A percentile compares a stretch with the other conserved stretches of the same genome.
Evolutionary conservation across 805 yeast species (phyloP).

Genomic region (Candida ovalis): DNA sequence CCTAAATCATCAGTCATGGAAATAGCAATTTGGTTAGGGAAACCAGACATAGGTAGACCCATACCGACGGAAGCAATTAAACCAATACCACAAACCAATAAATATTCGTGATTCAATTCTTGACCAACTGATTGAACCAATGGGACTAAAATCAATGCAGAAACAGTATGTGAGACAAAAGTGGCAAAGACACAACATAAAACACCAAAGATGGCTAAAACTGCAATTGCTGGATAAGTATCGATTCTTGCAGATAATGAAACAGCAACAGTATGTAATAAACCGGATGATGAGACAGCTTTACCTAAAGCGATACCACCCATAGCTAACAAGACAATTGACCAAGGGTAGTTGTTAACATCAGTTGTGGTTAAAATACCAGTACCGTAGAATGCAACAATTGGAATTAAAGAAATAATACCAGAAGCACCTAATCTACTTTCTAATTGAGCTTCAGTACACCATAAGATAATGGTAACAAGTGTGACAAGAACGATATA

Average conservation of each 20-base stretch:
- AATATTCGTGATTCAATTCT: conserved; percentile 41
- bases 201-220: conserved; percentile 45
- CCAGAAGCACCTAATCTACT: conserved; percentile 46
- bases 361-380: conserved; percentile 46
- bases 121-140: conserved; percentile 47
- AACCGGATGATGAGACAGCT: conserved; percentile 47
- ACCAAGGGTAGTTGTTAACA: conserved; percentile 51
- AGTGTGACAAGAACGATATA: conserved; percentile 40
- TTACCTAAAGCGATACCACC: conserved; percentile 54
- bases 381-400: conserved; percentile 46
- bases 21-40: conserved; percentile 55
- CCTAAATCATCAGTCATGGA: conserved; percentile 54
- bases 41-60: conserved; percentile 49
- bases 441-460: conserved; percentile 40
- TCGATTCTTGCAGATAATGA: conserved; percentile 40
- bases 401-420: conserved; percentile 44
- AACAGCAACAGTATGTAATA: conserved; percentile 42
- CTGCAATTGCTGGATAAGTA: conserved; percentile 40
- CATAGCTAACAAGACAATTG: conserved; percentile 51
- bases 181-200: conserved; percentile 50
- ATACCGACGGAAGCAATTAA: conserved; percentile 52
- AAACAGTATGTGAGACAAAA: conserved; percentile 33
- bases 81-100: conserved; percentile 47
- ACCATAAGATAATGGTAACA: conserved; percentile 46
- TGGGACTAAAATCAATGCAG: conserved; percentile 47